Evolutionary conservation across 352 stramenopile species (phyloP).

Genomic region (Globisporangium splendens): DNA sequence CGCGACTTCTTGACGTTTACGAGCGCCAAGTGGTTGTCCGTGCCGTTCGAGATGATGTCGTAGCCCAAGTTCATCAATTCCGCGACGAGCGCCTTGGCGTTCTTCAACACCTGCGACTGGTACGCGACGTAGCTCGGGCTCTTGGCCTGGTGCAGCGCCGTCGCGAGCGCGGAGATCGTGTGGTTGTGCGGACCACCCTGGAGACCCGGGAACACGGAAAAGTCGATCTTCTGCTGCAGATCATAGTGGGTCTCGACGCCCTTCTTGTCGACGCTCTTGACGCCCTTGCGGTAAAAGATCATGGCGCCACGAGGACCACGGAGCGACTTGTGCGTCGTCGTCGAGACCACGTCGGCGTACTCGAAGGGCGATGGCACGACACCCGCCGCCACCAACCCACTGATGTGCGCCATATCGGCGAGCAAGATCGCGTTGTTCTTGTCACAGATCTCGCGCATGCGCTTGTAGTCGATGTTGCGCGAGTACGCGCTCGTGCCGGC

Average conservation of each 20-base stretch:
- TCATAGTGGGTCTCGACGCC: conserved; percentile 92
- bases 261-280: conserved; percentile 94
- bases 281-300: conserved; percentile 99
- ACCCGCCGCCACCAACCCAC: conserved; percentile 93
- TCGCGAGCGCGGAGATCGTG: conserved; percentile 98
- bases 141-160: conserved; percentile 95
- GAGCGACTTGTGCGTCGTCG: conserved; percentile 99
- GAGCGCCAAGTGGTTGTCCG: conserved; percentile 98
- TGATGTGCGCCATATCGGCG: conserved; percentile 99
- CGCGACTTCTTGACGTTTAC: conserved; percentile 95
- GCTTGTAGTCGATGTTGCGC: conserved; percentile 98
- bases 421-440: conserved; percentile 95
- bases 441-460: conserved; percentile 95
- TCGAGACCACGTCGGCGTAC: conserved; percentile 98
- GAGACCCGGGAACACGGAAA: conserved; percentile 98
- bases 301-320: conserved; percentile 97
- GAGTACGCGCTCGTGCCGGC: conserved; percentile 98
- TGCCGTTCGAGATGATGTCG: conserved; percentile 96
- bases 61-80: conserved; percentile 92
- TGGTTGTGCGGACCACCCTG: conserved; percentile 99
- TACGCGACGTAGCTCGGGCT: conserved; percentile 97
- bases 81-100: conserved; percentile 87
- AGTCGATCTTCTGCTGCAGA: conserved; percentile 98
- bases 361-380: conserved; percentile 98
- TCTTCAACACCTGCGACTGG: conserved; percentile 94